Base-by-base conservation (phyloP, 257 asterid genomes). In the Sherardia arvensis region DNA sequence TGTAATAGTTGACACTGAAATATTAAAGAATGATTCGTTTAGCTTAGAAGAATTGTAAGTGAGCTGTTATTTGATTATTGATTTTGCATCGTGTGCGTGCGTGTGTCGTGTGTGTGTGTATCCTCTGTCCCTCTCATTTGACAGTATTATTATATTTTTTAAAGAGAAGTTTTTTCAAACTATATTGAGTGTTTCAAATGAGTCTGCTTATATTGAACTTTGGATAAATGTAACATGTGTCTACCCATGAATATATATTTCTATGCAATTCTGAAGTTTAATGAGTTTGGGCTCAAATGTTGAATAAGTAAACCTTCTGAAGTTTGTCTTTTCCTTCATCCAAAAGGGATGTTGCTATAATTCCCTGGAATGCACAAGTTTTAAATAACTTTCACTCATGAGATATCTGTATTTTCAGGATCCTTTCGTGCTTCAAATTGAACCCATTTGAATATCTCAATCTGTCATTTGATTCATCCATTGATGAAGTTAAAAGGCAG, bases 341-440 rank as follows among this genome's bases (percentile, higher is more conserved):
- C n/a, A n/a, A n/a, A n/a, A n/a, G n/a, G n/a, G n/a, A n/a, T n/a
- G n/a, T n/a, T n/a, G n/a, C n/a, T n/a, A n/a, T n/a, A n/a, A n/a
- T n/a, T n/a, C n/a, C n/a, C n/a, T n/a, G n/a, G n/a, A n/a, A n/a
- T n/a, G n/a, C n/a, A n/a, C n/a, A n/a, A n/a, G n/a, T n/a, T n/a
- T n/a, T n/a, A n/a, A n/a, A n/a, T n/a, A n/a, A n/a, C n/a, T n/a
- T n/a, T n/a, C n/a, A n/a, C n/a, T n/a, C n/a, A 33, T 33, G 40
- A 11, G 40, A 33, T 11, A 33, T 33, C 40, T 33, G 40, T 11
- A 38, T 69, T 30, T 74, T 73, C 74, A 93, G 99, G 97, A 90
- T 93, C 71, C 97, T 93, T 74, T 89, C 99, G 3, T 90, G 99
- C 81, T 93, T 93, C 87, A 93, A 89, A 80, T 76, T 92, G 72